Evolutionary conservation across 257 asterid species (phyloP), one percentile per base, ranked within the genome.

Genomic region (Leptodermis oblonga): DNA sequence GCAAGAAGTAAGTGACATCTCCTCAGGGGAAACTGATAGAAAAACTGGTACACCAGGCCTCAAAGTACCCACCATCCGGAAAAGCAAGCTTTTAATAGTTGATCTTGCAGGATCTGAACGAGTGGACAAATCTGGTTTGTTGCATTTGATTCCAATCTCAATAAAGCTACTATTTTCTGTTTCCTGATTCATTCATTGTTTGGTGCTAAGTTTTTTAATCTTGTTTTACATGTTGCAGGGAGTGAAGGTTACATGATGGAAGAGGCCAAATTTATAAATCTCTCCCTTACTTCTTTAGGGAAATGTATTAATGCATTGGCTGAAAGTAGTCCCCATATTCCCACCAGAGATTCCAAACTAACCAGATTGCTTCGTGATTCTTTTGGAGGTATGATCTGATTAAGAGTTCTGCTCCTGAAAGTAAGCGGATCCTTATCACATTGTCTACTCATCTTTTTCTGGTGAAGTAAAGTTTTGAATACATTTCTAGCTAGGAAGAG

Each of bases 41-140:
- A 76, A 54, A 67, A 63, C 73, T 23, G 83, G 68, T 60, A 81
- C 74, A 78, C 76, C 78, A 28, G 83, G 79, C 65, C 74, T 71
- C 60, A 84, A 76, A 53, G 69, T 86, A 73, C 84, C 89, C 28
- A 82, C 84, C 70, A 71, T 92, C 62, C 81, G 94, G 55, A 92
- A 87, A 82, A 92, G 96, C 92, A 92, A 92, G 88, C 77, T 89
- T 72, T 83, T 92, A 73, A 79, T 92, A 62, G 97, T 92, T 74
- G 97, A 92, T 85, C 97, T 92, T 75, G 97, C 97, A 62, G 97
- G 97, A 81, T 92, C 97, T 36, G 96, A 92, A 80, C 85, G 97
- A 74, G 28, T 87, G 11, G 86, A 86, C 60, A 92, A 92, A 86
- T 89, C 97, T 78, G 97, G 97, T 92, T 76, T 71, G 79, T 69